Percentiles rank a stretch among this genome's conserved stretches.
phyloP scores from a whole-genome alignment of 805 yeast genomes.

The Kluyveromyces nonfermentans region DNA sequence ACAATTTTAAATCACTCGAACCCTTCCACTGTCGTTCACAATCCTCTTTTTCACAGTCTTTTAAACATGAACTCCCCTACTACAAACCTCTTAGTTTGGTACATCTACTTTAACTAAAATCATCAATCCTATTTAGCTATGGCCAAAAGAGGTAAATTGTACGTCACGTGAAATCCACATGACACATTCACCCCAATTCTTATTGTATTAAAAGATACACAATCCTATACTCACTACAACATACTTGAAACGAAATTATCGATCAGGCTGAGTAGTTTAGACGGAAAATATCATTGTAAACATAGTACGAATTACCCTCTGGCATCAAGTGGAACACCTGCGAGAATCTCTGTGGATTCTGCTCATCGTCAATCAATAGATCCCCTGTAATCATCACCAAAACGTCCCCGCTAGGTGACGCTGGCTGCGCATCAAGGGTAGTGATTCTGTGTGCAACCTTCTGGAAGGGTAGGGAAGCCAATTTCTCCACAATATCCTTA shows the following conservation, averaged over 20 bases:
- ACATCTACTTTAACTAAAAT: too few species aligned
- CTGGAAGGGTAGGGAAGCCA: slow-evolving; percentile 79
- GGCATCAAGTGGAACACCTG: slow-evolving; percentile 97
- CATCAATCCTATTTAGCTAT: too few species aligned
- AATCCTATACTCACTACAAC: not conserved
- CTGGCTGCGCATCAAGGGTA: slow-evolving; percentile 97
- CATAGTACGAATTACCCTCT: slow-evolving; percentile 84
- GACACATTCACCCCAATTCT: not conserved
- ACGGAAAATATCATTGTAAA: slow-evolving; percentile 94
- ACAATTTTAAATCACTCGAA: too few species aligned
- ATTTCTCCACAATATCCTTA: slow-evolving; percentile 83
- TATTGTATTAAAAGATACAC: not conserved
- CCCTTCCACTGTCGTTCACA: too few species aligned
- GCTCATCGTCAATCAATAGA: slow-evolving; percentile 83
- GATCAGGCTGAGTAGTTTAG: slow-evolving; percentile 63
- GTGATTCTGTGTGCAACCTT: slow-evolving; percentile 91
- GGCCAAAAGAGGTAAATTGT: not conserved
- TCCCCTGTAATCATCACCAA: slow-evolving; percentile 97
- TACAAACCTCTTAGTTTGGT: too few species aligned
- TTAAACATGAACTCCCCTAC: too few species aligned
- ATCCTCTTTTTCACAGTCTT: too few species aligned
- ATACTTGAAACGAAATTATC: not conserved
- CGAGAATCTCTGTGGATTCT: slow-evolving; percentile 90
- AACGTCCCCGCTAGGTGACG: slow-evolving; percentile 84
- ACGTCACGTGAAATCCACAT: not conserved